phyloP scores from a whole-genome alignment of 2,329 filamentous ascomycete genomes.

The Zopfia rhizophila region DNA sequence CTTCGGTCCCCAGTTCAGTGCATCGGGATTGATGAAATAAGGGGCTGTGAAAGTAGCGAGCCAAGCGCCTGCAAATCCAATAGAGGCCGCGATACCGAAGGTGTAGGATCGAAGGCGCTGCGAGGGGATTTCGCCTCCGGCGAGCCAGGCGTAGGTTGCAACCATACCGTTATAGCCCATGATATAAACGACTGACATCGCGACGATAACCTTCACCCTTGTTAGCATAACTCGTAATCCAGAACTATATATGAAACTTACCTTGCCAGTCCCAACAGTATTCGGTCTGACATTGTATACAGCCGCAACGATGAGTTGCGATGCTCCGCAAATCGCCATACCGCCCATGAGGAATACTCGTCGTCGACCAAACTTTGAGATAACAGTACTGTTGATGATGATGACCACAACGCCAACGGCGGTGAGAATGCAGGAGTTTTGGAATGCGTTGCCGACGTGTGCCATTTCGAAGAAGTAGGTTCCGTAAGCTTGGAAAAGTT shows the following conservation, averaged over 20 bases:
- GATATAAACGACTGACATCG: slow-evolving; percentile 65
- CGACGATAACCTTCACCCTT: slow-evolving; percentile 57
- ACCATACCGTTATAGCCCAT: slow-evolving; percentile 65
- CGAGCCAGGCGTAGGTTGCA: slow-evolving; percentile 67
- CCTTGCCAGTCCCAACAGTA: slow-evolving; percentile 54
- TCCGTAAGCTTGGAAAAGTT: slow-evolving; percentile 33
- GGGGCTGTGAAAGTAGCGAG: slow-evolving; percentile 66
- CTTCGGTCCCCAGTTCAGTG: slow-evolving; percentile 68
- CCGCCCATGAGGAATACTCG: slow-evolving; percentile 64
- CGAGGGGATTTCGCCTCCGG: slow-evolving; percentile 67
- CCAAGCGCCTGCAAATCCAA: slow-evolving; percentile 68
- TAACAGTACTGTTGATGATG: slow-evolving; percentile 63
- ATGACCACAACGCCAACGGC: slow-evolving; percentile 66
- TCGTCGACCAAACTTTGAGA: slow-evolving; percentile 64
- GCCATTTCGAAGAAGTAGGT: slow-evolving; percentile 50
- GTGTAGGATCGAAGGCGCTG: slow-evolving; percentile 68
- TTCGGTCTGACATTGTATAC: slow-evolving; percentile 62
- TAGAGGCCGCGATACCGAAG: slow-evolving; percentile 63
- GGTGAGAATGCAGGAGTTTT: slow-evolving; percentile 66
- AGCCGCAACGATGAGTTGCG: slow-evolving; percentile 64
- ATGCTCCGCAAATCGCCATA: slow-evolving; percentile 64
- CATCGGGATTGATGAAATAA: slow-evolving; percentile 68
- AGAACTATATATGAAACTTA: slow-evolving; percentile 5
- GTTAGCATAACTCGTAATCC: slow-evolving; percentile 4
- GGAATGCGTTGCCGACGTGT: slow-evolving; percentile 57